Conservation (phyloP, 208 protist species). For the Crithidia acanthocephali region DNA sequence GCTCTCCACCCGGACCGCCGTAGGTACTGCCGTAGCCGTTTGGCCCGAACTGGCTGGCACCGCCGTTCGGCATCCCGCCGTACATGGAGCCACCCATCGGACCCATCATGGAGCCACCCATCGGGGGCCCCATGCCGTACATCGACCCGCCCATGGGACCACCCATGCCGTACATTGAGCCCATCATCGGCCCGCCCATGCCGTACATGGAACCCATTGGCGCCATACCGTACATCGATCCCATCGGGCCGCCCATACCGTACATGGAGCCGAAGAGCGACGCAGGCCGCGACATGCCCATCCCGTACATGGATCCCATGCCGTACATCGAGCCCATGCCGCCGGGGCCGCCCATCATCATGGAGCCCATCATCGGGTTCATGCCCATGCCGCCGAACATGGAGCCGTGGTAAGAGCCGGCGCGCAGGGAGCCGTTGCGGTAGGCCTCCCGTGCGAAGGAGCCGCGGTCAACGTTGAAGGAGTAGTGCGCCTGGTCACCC, state of each 20-base stretch:
- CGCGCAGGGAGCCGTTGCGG: slow-evolving; percentile 14
- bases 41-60: slow-evolving; percentile 14
- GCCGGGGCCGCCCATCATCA: slow-evolving; percentile 26
- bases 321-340: slow-evolving; percentile 38
- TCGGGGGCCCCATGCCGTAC: slow-evolving; percentile 43
- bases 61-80: slow-evolving; percentile 25
- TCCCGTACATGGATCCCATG: slow-evolving; percentile 37
- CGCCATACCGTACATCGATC: slow-evolving; percentile 34
- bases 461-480: slow-evolving; percentile 35
- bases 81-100: slow-evolving; percentile 42
- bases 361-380: slow-evolving; percentile 25
- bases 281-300: slow-evolving; percentile 2
- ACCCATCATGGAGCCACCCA: slow-evolving; percentile 13
- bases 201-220: slow-evolving; percentile 44
- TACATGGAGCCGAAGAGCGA: slow-evolving; percentile 20
- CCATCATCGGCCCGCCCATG: slow-evolving; percentile 25
- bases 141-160: slow-evolving; percentile 40
- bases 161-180: slow-evolving; percentile 49
- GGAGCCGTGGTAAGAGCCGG: slow-evolving; percentile 22
- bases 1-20: slow-evolving; percentile 17
- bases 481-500: slow-evolving; percentile 25
- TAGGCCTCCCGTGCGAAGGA: slow-evolving; percentile 31
- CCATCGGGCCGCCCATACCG: slow-evolving; percentile 31
- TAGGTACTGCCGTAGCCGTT: slow-evolving; percentile 43
- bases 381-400: slow-evolving; percentile 31